A percentile compares a stretch with the other conserved stretches of the same genome.
phyloP scores from a whole-genome alignment of 2,329 filamentous ascomycete genomes.

The Bipolaris victoriae region DNA sequence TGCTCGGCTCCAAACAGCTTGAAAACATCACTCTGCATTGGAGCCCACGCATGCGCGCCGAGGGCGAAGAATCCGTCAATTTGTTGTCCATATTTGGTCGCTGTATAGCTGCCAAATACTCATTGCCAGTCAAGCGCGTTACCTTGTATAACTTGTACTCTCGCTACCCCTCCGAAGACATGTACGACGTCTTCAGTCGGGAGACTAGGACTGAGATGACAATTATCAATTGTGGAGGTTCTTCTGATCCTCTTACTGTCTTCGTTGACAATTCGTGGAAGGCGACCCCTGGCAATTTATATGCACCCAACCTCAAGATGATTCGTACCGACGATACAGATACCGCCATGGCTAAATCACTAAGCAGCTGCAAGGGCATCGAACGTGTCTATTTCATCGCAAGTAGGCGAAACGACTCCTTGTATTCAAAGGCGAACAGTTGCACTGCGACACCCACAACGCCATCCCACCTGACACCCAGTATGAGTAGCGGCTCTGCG shows the following conservation, averaged over 20 bases:
- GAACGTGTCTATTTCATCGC: conserved; percentile 62
- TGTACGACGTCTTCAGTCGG: conserved; percentile 54
- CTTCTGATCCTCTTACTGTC: conserved; percentile 53
- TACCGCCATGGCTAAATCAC: conserved; percentile 52
- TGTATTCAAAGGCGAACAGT: conserved; percentile 36
- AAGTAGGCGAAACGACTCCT: conserved; percentile 31
- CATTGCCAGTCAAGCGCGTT: conserved; percentile 57
- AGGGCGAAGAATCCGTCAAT: conserved; percentile 63
- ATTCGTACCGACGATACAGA: conserved; percentile 58
- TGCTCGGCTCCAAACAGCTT: conserved; percentile 61
- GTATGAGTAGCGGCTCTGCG: conserved; percentile 22
- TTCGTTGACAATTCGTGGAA: conserved; percentile 65
- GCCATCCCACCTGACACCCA: conserved; percentile 33
- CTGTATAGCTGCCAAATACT: conserved; percentile 55
- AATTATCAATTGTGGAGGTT: conserved; percentile 60
- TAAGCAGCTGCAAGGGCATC: conserved; percentile 53
- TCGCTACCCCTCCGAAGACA: conserved; percentile 54
- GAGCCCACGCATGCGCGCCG: conserved; percentile 66
- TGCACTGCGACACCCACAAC: conserved; percentile 38
- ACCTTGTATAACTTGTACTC: conserved; percentile 65
- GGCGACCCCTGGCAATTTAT: conserved; percentile 25
- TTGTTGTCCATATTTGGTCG: conserved; percentile 63
- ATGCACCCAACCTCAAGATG: conserved; percentile 53
- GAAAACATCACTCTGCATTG: conserved; percentile 64
- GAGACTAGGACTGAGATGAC: conserved; percentile 56